Conservation (phyloP, 306 rosid species). For the Prunus mongolica region DNA sequence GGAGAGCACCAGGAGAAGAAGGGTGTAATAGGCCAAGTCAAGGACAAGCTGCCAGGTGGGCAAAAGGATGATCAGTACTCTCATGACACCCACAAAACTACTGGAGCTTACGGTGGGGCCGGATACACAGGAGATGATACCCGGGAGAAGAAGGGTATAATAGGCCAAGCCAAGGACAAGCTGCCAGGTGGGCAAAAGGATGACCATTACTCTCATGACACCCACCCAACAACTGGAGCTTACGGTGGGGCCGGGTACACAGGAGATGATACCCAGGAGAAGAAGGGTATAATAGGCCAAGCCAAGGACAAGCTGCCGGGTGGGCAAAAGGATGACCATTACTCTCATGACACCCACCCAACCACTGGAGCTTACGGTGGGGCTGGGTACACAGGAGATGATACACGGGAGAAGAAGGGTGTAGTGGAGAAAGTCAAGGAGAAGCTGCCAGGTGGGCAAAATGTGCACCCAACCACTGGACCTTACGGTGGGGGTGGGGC, state of each 20-base stretch:
- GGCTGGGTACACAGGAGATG: too few species aligned
- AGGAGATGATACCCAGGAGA: too few species aligned
- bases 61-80: not conserved
- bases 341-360: not conserved
- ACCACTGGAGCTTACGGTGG: not conserved
- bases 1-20: not conserved
- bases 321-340: not conserved
- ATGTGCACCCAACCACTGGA: not conserved
- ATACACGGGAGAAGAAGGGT: too few species aligned
- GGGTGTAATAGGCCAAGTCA: not conserved
- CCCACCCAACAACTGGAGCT: not conserved
- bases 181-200: slow-evolving; percentile 24
- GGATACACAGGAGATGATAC: not conserved
- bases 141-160: not conserved
- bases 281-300: too few species aligned
- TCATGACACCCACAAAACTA: not conserved
- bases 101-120: not conserved
- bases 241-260: too few species aligned
- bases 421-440: too few species aligned
- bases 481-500: not conserved
- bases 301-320: slow-evolving; percentile 10
- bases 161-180: not conserved
- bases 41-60: slow-evolving; percentile 21
- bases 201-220: not conserved
- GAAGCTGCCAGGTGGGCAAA: slow-evolving; percentile 24